Conservation (phyloP, 2,329 filamentous ascomycete genomes). For the Teratosphaeria destructans region DNA sequence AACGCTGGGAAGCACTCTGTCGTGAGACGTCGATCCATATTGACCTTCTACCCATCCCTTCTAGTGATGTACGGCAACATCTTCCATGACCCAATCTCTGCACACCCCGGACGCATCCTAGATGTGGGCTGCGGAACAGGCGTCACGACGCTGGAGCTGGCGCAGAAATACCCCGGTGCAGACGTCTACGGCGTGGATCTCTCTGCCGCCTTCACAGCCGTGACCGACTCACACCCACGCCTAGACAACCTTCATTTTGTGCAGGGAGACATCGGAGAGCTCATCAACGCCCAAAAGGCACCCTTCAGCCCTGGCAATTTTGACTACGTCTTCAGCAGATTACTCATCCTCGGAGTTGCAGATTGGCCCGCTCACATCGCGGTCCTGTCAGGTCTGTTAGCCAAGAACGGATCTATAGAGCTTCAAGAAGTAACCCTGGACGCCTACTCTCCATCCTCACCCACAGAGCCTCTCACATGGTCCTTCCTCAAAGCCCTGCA, state of each 20-base stretch:
- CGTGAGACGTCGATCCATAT: too few species aligned
- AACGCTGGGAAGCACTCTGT: too few species aligned
- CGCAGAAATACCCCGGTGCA: conserved; percentile 11
- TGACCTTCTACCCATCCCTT: too few species aligned
- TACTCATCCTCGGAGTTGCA: conserved; percentile 8
- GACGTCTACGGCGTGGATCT: conserved; percentile 25
- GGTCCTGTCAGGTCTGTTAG: not conserved
- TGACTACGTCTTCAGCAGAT: conserved; percentile 10
- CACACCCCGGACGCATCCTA: not conserved
- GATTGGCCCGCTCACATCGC: conserved; percentile 7
- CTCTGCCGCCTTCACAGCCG: not conserved
- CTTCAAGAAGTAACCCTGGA: not conserved
- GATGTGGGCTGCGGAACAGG: conserved; percentile 21
- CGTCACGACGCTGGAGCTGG: conserved; percentile 14
- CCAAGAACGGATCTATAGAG: not conserved
- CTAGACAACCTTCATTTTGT: conserved; percentile 9
- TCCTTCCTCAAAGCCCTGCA: not conserved
- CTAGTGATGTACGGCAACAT: not conserved
- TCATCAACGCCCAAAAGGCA: not conserved
- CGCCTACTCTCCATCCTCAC: not conserved
- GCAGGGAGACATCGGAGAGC: conserved; percentile 6
- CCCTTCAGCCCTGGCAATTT: conserved; percentile 1
- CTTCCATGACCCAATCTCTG: not conserved
- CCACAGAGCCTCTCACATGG: not conserved
- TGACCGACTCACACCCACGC: not conserved